Evolutionary conservation across 2,329 filamentous ascomycete genomes (phyloP).

Genomic region (Xylariaceae sp.): DNA sequence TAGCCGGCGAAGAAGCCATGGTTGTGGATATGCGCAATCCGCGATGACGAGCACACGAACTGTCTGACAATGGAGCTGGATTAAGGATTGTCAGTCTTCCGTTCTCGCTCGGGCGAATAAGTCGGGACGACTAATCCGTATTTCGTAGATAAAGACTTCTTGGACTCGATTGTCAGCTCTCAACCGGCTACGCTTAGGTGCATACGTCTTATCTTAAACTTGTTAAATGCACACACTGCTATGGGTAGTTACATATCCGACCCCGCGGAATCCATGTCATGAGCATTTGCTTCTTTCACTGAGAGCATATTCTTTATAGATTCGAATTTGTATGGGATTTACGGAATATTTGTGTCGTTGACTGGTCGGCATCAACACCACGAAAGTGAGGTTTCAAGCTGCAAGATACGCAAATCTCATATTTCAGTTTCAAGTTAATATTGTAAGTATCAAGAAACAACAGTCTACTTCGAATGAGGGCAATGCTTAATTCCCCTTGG

Average conservation of each 20-base stretch:
- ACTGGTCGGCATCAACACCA: too few relatives aligned
- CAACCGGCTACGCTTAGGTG: neutral
- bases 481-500: too few relatives aligned
- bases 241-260: neutral
- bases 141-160: neutral
- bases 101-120: neutral
- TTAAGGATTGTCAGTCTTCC: neutral
- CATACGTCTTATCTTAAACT: neutral
- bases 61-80: neutral
- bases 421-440: too few relatives aligned
- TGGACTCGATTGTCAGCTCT: neutral
- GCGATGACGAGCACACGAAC: neutral
- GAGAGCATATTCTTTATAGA: neutral
- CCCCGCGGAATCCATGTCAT: neutral
- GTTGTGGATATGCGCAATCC: neutral
- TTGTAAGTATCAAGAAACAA: too few relatives aligned
- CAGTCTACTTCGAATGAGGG: too few relatives aligned
- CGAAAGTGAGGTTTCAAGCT: too few relatives aligned
- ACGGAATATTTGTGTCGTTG: too few relatives aligned
- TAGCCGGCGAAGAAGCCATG: slow-evolving; percentile 29
- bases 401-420: too few relatives aligned
- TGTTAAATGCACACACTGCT: neutral
- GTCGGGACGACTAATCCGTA: neutral
- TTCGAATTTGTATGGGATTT: neutral
- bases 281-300: neutral